Percentiles rank a stretch among this genome's conserved stretches.
Evolutionary conservation across 2,329 filamentous ascomycete genomes (phyloP).

Genomic region (Fusarium equiseti): DNA sequence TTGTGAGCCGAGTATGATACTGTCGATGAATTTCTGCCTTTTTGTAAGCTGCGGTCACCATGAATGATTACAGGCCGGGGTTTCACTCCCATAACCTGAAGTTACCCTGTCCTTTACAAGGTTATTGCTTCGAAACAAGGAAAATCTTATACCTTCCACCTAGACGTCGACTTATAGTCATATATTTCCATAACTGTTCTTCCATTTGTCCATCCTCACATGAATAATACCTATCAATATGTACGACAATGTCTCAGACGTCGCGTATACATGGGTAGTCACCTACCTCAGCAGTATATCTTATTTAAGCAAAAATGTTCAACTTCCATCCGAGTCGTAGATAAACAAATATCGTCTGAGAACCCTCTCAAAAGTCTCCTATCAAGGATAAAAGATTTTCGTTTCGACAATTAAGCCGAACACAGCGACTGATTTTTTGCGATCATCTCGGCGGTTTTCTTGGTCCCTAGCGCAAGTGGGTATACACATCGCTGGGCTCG

Average conservation of each 20-base stretch:
- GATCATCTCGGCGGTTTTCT: constrained; percentile 23
- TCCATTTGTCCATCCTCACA: background rate
- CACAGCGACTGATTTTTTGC: background rate
- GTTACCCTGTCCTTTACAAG: background rate
- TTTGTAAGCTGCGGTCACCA: background rate
- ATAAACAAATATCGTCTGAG: background rate
- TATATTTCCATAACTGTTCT: background rate
- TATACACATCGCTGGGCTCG: constrained; percentile 19
- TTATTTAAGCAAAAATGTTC: background rate
- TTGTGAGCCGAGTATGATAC: too few species aligned
- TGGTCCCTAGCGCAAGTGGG: constrained; percentile 20
- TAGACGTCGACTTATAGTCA: background rate
- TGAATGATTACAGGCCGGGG: background rate
- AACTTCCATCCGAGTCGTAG: background rate
- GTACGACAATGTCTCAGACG: background rate
- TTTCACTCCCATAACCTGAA: background rate
- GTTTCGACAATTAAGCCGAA: constrained; percentile 1
- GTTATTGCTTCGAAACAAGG: background rate
- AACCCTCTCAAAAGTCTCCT: background rate
- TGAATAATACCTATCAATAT: background rate
- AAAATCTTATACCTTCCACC: background rate
- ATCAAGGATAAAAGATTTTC: background rate
- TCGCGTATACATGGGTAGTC: background rate
- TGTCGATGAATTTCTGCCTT: too few species aligned
- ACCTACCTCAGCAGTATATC: background rate